Conservation (phyloP, 164 flowering plant species). For the Cinnamomum chago region DNA sequence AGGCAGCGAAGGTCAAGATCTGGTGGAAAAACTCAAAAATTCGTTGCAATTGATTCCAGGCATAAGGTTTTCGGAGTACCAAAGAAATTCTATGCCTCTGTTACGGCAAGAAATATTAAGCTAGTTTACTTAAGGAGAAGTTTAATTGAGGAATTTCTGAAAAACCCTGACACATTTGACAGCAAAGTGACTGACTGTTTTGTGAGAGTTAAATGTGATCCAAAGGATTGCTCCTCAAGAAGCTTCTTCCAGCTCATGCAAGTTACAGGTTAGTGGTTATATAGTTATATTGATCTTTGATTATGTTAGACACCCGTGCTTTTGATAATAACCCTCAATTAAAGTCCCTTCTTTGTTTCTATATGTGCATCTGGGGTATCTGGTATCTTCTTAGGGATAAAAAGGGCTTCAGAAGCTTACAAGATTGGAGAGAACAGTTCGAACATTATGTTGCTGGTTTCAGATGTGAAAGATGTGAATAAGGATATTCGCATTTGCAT, state of each 20-base stretch:
- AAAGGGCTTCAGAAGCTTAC: conserved; percentile 11
- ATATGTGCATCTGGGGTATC: neutral
- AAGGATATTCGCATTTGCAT: conserved; percentile 29
- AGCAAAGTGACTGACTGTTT: conserved; percentile 58
- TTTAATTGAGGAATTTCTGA: conserved; percentile 44
- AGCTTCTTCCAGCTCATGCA: conserved; percentile 48
- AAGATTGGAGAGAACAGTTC: conserved; percentile 15
- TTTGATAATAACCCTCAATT: neutral
- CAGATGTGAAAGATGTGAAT: conserved; percentile 22
- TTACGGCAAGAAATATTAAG: conserved; percentile 48
- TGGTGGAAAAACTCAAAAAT: conserved; percentile 11
- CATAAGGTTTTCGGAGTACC: conserved; percentile 17
- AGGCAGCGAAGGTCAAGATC: conserved; percentile 16
- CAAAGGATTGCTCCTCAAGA: conserved; percentile 37
- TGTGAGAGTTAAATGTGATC: conserved; percentile 58
- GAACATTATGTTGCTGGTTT: conserved; percentile 34
- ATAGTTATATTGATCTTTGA: neutral
- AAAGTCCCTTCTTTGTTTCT: neutral
- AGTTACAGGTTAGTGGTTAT: conserved; percentile 49
- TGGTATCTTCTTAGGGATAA: conserved; percentile 38
- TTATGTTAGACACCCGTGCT: neutral
- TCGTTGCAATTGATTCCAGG: neutral
- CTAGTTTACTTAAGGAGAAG: conserved; percentile 59
- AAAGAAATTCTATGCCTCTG: conserved; percentile 46
- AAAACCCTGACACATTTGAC: conserved; percentile 43